These are phyloP conservation scores for Tulasnella sp. DNA, from an alignment of 768 basidiomycete species.

Conservation along the genomic window DNA sequence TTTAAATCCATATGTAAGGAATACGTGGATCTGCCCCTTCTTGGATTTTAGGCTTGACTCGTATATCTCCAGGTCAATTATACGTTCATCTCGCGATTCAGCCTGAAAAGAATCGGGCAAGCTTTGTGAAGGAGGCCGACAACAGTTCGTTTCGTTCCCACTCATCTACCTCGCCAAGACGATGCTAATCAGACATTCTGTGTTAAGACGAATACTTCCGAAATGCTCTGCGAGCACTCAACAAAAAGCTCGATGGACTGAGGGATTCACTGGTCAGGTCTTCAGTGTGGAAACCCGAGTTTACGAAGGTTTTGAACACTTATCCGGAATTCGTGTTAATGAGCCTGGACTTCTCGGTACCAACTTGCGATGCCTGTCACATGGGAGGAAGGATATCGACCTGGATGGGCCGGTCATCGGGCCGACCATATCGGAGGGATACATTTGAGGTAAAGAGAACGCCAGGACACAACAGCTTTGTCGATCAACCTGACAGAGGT, in stretches of 20 bases:
- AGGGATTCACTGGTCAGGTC: constrained; percentile 74
- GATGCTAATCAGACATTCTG: not conserved
- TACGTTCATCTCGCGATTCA: constrained; percentile 77
- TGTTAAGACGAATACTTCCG: constrained; percentile 61
- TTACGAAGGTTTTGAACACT: constrained; percentile 58
- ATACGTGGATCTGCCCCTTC: not conserved
- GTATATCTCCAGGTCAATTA: constrained; percentile 54
- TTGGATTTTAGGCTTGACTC: constrained; percentile 42
- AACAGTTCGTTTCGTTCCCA: constrained; percentile 9
- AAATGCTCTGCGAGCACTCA: constrained; percentile 60
- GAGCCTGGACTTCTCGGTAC: constrained; percentile 52
- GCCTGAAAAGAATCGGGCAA: constrained; percentile 47
- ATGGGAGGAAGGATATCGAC: constrained; percentile 67
- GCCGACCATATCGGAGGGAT: constrained; percentile 62
- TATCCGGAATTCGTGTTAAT: constrained; percentile 62
- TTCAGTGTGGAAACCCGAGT: constrained; percentile 74
- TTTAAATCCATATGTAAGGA: constrained; percentile 50
- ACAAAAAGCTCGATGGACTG: constrained; percentile 65
- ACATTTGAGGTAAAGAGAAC: constrained; percentile 56
- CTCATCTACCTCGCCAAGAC: not conserved
- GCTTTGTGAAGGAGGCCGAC: constrained; percentile 58
- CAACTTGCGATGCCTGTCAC: constrained; percentile 79
- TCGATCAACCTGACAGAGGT: not conserved
- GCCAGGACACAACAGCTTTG: not conserved
- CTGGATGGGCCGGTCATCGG: constrained; percentile 56